phyloP scores from a whole-genome alignment of 2,329 filamentous ascomycete species.

The Cryphonectria japonica region DNA sequence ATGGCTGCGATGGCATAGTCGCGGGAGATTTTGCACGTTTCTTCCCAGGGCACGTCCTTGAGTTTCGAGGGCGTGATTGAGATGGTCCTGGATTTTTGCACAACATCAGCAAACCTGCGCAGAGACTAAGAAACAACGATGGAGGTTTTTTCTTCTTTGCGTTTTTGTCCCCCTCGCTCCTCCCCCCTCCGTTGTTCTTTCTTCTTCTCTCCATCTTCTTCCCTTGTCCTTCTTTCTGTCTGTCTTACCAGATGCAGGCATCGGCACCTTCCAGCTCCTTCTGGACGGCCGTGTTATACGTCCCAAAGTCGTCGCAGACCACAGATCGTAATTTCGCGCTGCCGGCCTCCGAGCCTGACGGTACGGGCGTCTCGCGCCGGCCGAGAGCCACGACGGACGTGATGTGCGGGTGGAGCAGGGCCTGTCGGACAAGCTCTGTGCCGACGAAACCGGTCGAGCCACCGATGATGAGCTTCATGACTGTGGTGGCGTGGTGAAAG shows the following conservation, averaged over 20 bases:
- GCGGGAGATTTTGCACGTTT: conserved; percentile 35
- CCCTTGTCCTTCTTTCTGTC: neutral
- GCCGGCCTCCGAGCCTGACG: conserved; percentile 27
- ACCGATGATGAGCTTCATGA: conserved; percentile 49
- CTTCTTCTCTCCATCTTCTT: too few relatives aligned
- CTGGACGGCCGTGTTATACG: conserved; percentile 45
- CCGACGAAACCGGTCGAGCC: conserved; percentile 49
- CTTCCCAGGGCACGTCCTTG: conserved; percentile 28
- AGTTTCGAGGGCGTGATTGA: conserved; percentile 35
- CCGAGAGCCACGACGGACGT: conserved; percentile 47
- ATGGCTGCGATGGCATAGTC: conserved; percentile 33
- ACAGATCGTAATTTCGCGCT: conserved; percentile 45
- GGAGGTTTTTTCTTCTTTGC: neutral
- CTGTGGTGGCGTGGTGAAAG: neutral
- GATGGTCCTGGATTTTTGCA: conserved; percentile 34
- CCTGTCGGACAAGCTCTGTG: conserved; percentile 48
- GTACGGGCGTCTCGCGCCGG: conserved; percentile 41
- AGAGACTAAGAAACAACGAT: neutral
- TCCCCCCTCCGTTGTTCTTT: too few relatives aligned
- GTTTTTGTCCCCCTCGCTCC: too few relatives aligned
- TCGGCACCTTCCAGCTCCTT: conserved; percentile 45
- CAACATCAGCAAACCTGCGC: neutral
- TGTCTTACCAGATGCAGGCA: conserved; percentile 47
- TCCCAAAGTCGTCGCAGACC: conserved; percentile 44
- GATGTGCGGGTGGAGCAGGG: conserved; percentile 41